Percentiles rank a stretch among this genome's conserved stretches.
Evolutionary conservation across 768 basidiomycete genomes (phyloP).

Genomic region (Coprinellus micaceus): DNA sequence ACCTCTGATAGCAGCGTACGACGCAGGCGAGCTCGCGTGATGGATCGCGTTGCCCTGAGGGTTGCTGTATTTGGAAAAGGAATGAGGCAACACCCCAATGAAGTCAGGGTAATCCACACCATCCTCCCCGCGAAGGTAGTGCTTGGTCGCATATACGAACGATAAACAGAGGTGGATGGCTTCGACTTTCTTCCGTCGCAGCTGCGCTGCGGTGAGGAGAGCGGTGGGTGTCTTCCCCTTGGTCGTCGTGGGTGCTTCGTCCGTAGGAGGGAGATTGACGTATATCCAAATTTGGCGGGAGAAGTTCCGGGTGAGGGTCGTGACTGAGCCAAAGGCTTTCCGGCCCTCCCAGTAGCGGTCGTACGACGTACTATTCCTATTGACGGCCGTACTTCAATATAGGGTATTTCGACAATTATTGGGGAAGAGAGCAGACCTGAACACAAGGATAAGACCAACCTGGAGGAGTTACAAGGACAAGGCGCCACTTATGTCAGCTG

Average conservation of each 20-base stretch:
- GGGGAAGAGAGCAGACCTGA: slow-evolving; percentile 69
- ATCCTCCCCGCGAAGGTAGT: slow-evolving; percentile 84
- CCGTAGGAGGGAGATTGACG: slow-evolving; percentile 59
- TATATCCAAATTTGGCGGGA: slow-evolving; percentile 78
- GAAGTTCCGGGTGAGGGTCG: slow-evolving; percentile 73
- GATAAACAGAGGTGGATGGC: slow-evolving; percentile 63
- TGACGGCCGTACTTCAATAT: not conserved
- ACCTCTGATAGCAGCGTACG: slow-evolving; percentile 42
- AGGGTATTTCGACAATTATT: too few relatives aligned
- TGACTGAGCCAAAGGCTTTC: slow-evolving; percentile 73
- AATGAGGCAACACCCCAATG: slow-evolving; percentile 58
- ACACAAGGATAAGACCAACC: slow-evolving; percentile 88
- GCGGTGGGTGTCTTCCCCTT: slow-evolving; percentile 53
- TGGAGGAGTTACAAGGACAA: slow-evolving; percentile 24
- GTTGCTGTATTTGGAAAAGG: slow-evolving; percentile 43
- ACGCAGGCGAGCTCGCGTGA: slow-evolving; percentile 23
- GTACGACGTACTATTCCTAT: slow-evolving; percentile 78
- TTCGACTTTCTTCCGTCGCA: slow-evolving; percentile 66
- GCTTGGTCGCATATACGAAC: slow-evolving; percentile 72
- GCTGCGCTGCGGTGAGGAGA: slow-evolving; percentile 45
- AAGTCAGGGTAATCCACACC: slow-evolving; percentile 70
- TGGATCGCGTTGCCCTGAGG: slow-evolving; percentile 38
- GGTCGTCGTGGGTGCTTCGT: slow-evolving; percentile 35
- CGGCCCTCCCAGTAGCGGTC: slow-evolving; percentile 88
- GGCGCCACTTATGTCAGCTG: slow-evolving; percentile 1